phyloP scores from a whole-genome alignment of 139 green algal species.

The Coccomyxa sp. region DNA sequence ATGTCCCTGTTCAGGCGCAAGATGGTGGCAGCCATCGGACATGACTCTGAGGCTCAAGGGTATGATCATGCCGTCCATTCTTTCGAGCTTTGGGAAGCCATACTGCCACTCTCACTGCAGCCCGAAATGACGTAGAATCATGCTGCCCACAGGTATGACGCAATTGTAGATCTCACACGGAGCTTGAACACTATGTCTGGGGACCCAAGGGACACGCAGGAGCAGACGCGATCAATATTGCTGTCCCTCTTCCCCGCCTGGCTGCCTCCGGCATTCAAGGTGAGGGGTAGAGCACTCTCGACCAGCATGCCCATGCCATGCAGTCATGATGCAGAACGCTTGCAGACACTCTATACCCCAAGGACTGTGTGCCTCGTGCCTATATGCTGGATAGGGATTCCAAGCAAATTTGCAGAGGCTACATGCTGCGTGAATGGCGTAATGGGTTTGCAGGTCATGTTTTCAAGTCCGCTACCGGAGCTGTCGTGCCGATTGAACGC shows the following conservation, averaged over 20 bases:
- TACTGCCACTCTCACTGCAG: neutral
- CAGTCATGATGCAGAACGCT: neutral
- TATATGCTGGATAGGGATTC: neutral
- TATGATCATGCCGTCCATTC: constrained; percentile 17
- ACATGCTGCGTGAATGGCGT: too few species aligned
- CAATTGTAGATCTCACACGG: constrained; percentile 82
- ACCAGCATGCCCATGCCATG: neutral
- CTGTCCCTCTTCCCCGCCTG: constrained; percentile 74
- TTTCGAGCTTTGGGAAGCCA: neutral
- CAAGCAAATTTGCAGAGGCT: too few species aligned
- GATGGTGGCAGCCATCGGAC: constrained; percentile 63
- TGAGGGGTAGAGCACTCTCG: too few species aligned
- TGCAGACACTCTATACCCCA: neutral
- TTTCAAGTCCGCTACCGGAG: constrained; percentile 45
- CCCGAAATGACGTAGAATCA: neutral
- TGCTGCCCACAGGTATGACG: constrained; percentile 58
- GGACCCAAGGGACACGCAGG: constrained; percentile 51
- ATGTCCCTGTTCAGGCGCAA: constrained; percentile 75
- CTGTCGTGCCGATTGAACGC: constrained; percentile 72
- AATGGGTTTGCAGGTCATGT: constrained; percentile 52
- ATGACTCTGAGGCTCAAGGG: constrained; percentile 52
- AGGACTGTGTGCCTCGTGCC: neutral
- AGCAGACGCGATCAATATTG: constrained; percentile 61
- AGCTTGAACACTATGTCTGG: constrained; percentile 61
- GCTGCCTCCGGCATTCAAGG: constrained; percentile 72